A percentile compares a stretch with the other conserved stretches of the same genome.
phyloP scores from a whole-genome alignment of 2,329 filamentous ascomycete genomes.

The Mollisia scopiformis region DNA sequence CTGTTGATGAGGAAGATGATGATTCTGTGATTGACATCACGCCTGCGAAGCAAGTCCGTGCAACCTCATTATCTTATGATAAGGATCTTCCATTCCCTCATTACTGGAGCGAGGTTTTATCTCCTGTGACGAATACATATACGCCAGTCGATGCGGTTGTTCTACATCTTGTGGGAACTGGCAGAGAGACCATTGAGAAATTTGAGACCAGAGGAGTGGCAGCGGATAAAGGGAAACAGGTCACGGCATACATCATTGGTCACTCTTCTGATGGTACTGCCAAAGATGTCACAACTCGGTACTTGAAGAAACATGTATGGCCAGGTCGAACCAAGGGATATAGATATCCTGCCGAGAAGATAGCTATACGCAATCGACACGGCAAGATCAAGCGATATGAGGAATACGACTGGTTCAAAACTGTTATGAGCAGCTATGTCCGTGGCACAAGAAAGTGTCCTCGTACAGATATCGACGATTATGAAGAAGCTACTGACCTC shows the following conservation, averaged over 20 bases:
- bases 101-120: conserved; percentile 93
- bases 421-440: conserved; percentile 74
- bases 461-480: conserved; percentile 72
- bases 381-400: conserved; percentile 80
- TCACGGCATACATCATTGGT: conserved; percentile 87
- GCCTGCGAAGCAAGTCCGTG: conserved; percentile 20
- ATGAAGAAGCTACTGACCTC: conserved; percentile 79
- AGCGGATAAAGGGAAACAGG: conserved; percentile 84
- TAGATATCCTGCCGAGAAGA: conserved; percentile 76
- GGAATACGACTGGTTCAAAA: conserved; percentile 86
- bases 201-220: conserved; percentile 84
- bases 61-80: conserved; percentile 60
- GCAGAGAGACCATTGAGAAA: conserved; percentile 69
- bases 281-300: conserved; percentile 93
- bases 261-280: conserved; percentile 84
- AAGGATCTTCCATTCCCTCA: conserved; percentile 80
- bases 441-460: conserved; percentile 52
- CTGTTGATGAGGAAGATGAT: conserved; percentile 51
- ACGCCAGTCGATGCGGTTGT: conserved; percentile 79
- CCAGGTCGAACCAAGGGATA: conserved; percentile 90
- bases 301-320: conserved; percentile 78
- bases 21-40: conserved; percentile 60
- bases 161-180: conserved; percentile 67
- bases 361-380: conserved; percentile 75
- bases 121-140: conserved; percentile 77